These are phyloP conservation scores for Sporothrix humicola DNA, from an alignment of 2,329 filamentous ascomycete species.

Conservation along the genomic window DNA sequence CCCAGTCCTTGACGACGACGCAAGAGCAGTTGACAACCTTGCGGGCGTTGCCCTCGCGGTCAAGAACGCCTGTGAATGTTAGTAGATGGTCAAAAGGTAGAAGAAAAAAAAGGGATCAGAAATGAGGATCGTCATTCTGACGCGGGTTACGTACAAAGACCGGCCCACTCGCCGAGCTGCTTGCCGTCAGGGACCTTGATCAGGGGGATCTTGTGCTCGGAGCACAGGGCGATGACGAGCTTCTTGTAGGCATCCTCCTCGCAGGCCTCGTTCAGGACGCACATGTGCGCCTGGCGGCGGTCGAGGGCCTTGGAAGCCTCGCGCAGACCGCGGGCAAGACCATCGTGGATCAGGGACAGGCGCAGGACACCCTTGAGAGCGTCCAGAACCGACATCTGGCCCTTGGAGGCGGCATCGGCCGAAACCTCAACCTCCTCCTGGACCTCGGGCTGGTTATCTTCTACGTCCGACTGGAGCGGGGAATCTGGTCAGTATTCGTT, in stretches of 20 bases:
- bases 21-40: conserved; percentile 99
- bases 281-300: conserved; percentile 99
- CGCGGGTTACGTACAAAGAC: conserved; percentile 79
- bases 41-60: conserved; percentile 98
- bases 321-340: conserved; percentile 95
- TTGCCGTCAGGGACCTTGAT: conserved; percentile 99
- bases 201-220: conserved; percentile 99
- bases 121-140: background rate
- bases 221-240: conserved; percentile 97
- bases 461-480: conserved; percentile 92
- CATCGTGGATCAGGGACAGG: conserved; percentile 99
- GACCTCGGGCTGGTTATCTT: conserved; percentile 90
- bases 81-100: conserved; percentile 15
- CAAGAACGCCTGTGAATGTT: conserved; percentile 78
- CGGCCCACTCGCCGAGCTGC: conserved; percentile 99
- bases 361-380: conserved; percentile 99
- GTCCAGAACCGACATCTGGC: conserved; percentile 97
- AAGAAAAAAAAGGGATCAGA: background rate
- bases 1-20: conserved; percentile 99
- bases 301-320: conserved; percentile 99
- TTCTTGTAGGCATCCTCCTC: conserved; percentile 99
- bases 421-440: conserved; percentile 92
- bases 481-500: conserved; percentile 36
- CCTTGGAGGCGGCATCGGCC: conserved; percentile 84
- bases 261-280: conserved; percentile 99